Evolutionary conservation across 2,329 filamentous ascomycete species (phyloP).

Genomic region (Monosporascus sp.): DNA sequence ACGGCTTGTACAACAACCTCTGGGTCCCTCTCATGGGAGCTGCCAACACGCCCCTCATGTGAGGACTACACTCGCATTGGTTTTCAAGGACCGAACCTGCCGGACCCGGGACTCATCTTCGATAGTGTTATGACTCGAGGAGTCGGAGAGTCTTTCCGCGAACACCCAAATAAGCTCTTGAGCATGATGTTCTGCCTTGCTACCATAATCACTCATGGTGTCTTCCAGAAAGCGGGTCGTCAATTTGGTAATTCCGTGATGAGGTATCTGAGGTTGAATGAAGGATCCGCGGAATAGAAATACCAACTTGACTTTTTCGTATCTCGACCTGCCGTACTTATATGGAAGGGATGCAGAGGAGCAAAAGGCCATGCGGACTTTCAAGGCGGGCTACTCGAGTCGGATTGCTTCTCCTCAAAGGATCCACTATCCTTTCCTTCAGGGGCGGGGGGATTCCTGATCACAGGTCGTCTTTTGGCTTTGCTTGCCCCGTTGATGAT

Average conservation of each 20-base stretch:
- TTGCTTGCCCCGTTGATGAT: too few species aligned
- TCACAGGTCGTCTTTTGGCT: conserved; percentile 29
- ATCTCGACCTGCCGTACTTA: conserved; percentile 65
- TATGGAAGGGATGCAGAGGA: conserved; percentile 65
- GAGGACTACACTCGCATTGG: conserved; percentile 22
- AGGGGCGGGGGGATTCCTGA: conserved; percentile 62
- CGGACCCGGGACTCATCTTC: conserved; percentile 26
- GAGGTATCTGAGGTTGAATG: too few species aligned
- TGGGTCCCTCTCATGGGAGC: conserved; percentile 24
- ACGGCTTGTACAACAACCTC: conserved; percentile 26
- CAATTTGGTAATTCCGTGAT: too few species aligned
- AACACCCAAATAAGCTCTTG: conserved; percentile 39
- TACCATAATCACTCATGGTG: conserved; percentile 47
- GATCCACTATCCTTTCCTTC: conserved; percentile 65
- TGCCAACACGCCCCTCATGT: conserved; percentile 26
- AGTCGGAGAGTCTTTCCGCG: conserved; percentile 12
- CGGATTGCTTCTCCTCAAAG: conserved; percentile 65
- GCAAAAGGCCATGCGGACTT: conserved; percentile 63
- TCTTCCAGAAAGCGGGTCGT: conserved; percentile 33
- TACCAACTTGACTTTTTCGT: conserved; percentile 57
- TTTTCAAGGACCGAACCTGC: conserved; percentile 20
- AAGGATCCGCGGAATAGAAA: conserved; percentile 28
- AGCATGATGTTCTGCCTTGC: conserved; percentile 44
- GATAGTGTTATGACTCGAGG: conserved; percentile 25
- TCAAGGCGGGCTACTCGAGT: conserved; percentile 65